These are phyloP conservation scores for Pilatotrama ljubarskyi DNA, from an alignment of 768 basidiomycete genomes.

Conservation along the genomic window DNA sequence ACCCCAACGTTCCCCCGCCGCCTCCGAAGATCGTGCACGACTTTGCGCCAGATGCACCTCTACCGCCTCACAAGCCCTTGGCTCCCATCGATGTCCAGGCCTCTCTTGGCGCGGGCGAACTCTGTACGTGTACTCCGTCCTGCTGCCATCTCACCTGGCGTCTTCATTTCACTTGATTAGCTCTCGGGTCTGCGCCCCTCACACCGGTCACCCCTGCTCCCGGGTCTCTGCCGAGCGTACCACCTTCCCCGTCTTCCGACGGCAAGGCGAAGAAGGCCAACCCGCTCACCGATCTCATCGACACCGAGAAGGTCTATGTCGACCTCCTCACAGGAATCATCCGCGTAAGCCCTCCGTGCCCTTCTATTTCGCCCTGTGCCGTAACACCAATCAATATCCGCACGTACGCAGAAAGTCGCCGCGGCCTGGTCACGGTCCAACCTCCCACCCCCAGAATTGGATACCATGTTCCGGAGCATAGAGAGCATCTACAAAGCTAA, in stretches of 20 bases:
- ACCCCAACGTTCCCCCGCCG: conserved; percentile 21
- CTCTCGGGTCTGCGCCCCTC: conserved; percentile 16
- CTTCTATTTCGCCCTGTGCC: background rate
- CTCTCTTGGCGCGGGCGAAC: conserved; percentile 12
- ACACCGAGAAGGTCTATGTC: conserved; percentile 91
- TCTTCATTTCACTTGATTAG: background rate
- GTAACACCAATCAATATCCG: conserved; percentile 19
- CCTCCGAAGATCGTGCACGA: conserved; percentile 27
- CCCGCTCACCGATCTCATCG: conserved; percentile 88
- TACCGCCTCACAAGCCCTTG: conserved; percentile 9
- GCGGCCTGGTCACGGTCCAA: conserved; percentile 97
- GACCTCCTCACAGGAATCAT: conserved; percentile 89
- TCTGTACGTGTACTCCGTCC: conserved; percentile 8
- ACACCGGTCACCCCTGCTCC: conserved; percentile 16
- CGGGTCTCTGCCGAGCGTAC: conserved; percentile 13
- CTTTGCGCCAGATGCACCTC: conserved; percentile 10
- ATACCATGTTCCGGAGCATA: conserved; percentile 91
- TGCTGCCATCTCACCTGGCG: background rate
- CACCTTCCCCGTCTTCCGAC: conserved; percentile 37
- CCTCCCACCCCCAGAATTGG: conserved; percentile 89
- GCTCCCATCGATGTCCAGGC: conserved; percentile 21
- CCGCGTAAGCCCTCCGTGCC: conserved; percentile 56
- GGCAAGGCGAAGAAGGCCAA: conserved; percentile 66
- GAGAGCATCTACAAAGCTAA: conserved; percentile 94
- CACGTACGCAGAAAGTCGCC: conserved; percentile 75